Evolutionary conservation across 225 moss, liverwort and hornwort species (phyloP).

Genomic region (Asterella californica): DNA sequence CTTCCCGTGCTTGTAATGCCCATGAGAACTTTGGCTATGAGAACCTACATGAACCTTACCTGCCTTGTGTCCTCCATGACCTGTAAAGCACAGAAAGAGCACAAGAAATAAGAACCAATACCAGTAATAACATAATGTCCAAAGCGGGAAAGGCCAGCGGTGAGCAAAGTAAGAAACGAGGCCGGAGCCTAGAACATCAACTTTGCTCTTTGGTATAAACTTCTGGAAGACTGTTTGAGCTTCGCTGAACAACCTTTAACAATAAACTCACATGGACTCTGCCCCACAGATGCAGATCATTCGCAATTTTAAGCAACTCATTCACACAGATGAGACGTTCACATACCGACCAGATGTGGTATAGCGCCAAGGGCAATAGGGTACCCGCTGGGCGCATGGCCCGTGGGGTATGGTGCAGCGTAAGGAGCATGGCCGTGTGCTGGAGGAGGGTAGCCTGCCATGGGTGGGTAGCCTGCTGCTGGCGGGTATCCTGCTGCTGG

Average conservation of each 20-base stretch:
- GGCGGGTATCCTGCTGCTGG: neutral
- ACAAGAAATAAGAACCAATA: neutral
- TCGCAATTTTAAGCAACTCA: neutral
- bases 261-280: neutral
- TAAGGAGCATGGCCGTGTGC: slow-evolving; percentile 7
- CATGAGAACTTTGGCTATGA: slow-evolving; percentile 11
- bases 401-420: slow-evolving; percentile 5
- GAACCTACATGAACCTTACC: slow-evolving; percentile 10
- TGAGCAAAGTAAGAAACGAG: neutral
- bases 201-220: neutral
- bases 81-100: neutral
- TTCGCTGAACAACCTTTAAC: neutral
- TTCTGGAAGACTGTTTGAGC: neutral
- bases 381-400: neutral
- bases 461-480: too few relatives aligned
- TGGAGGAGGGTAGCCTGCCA: neutral
- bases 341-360: neutral
- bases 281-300: neutral
- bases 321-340: neutral
- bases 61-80: slow-evolving; percentile 9
- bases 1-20: slow-evolving; percentile 13
- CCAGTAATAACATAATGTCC: neutral
- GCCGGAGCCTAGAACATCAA: neutral
- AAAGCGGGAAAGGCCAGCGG: neutral
- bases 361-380: neutral